A percentile compares a stretch with the other conserved stretches of the same genome.
Conservation (phyloP, 345 rosid species). For the Schrenkiella parvula region DNA sequence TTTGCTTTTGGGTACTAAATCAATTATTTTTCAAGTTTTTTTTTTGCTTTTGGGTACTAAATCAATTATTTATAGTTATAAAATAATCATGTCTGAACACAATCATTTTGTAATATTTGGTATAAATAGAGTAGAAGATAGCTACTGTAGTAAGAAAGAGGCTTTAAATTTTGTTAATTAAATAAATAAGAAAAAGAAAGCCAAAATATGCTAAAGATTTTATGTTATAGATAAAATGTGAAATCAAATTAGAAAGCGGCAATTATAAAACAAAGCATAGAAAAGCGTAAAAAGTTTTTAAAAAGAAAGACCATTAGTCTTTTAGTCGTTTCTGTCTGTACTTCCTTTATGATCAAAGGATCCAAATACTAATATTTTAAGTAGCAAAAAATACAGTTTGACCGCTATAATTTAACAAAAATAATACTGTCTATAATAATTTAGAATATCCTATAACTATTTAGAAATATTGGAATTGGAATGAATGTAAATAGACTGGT, state of each 20-base stretch:
- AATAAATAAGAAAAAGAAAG: not conserved
- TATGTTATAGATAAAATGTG: slow-evolving; percentile 4
- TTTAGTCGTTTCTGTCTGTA: slow-evolving; percentile 1
- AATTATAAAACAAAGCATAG: not conserved
- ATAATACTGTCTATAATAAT: too few relatives aligned
- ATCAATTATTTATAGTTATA: too few relatives aligned
- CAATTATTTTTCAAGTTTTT: too few relatives aligned
- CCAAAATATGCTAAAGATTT: not conserved
- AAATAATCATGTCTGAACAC: too few relatives aligned
- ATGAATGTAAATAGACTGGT: too few relatives aligned
- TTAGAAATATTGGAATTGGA: too few relatives aligned
- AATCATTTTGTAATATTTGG: not conserved
- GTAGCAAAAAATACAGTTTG: not conserved
- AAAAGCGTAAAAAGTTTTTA: not conserved
- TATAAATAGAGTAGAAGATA: not conserved
- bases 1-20: too few relatives aligned
- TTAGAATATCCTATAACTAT: too few relatives aligned
- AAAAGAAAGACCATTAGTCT: not conserved
- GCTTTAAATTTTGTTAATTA: not conserved
- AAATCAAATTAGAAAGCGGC: not conserved
- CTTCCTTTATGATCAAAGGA: not conserved
- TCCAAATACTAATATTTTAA: not conserved
- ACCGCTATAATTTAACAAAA: not conserved
- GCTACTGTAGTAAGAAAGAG: not conserved
- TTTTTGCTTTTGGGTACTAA: too few relatives aligned